phyloP scores from a whole-genome alignment of 352 stramenopile genomes.

The Pythium dissotocum region DNA sequence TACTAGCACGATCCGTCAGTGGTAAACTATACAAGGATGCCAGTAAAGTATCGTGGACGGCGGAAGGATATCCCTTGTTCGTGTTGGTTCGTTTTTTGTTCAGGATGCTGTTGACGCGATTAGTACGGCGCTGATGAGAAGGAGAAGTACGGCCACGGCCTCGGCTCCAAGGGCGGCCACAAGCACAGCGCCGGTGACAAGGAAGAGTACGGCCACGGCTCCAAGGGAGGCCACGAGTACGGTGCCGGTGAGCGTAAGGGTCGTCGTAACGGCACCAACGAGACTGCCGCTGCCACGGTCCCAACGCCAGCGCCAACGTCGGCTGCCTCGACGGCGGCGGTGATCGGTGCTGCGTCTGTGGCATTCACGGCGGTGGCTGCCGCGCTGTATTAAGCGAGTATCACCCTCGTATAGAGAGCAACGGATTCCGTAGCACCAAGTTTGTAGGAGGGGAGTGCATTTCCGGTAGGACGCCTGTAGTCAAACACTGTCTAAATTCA shows the following conservation, averaged over 20 bases:
- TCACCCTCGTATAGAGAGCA: no score
- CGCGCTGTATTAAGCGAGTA: neutral
- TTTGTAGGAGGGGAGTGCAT: no score
- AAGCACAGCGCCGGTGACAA: neutral
- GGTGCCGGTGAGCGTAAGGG: neutral
- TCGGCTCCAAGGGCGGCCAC: neutral
- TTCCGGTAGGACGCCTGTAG: no score
- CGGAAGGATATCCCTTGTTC: no score
- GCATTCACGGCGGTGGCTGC: slow-evolving; percentile 1
- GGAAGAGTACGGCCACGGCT: neutral
- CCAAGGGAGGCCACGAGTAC: neutral
- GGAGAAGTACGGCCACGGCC: neutral
- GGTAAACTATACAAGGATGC: no score
- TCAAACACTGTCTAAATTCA: no score
- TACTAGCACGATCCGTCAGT: no score
- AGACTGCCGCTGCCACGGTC: neutral
- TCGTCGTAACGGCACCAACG: neutral
- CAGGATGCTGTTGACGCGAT: no score
- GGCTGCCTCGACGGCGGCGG: neutral
- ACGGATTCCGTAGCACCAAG: no score
- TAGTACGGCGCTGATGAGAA: neutral
- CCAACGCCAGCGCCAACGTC: neutral
- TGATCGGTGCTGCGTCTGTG: neutral
- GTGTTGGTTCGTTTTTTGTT: no score
- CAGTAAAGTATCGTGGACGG: no score